Evolutionary conservation across 345 rosid species (phyloP), one percentile per base, ranked within the genome.

Genomic region (Trapa incisa): DNA sequence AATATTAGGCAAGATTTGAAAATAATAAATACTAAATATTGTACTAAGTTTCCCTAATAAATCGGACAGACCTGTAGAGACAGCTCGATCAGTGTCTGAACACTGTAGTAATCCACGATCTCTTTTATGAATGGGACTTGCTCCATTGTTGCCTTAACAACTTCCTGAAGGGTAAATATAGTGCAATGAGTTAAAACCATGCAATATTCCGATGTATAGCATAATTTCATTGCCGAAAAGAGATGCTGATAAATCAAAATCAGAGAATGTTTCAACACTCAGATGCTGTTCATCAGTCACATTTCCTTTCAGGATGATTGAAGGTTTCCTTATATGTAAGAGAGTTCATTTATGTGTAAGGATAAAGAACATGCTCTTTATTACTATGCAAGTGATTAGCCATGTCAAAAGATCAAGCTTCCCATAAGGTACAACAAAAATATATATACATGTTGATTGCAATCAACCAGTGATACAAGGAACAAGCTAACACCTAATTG

Each of bases 71-170:
- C 73, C 73, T 70, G 73, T 69, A 93, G 97, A 68, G 88, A 80
- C 82, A 10, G 92, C 91, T 64, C 87, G 91, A 61, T 86, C 77
- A 50, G 96, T 80, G 75, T n/a, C n/a, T n/a, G n/a, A n/a, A n/a
- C 97, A 75, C 92, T 78, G 80, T 89, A 88, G 78, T 84, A 74
- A 75, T 87, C 96, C 53, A 94, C 84, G 37, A 88, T 82, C 79
- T 85, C 79, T 85, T 94, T 85, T 63, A 87, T 47, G 65, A 81
- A 68, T 0, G 99, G 99, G 35, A 79, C 91, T 66, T 81, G 79
- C 35, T 78, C 78, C 92, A 87, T 88, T n/a, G 76, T 79, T 77
- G 89, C 88, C 72, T 80, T 75, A 52, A 94, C 42, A 5, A 76
- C 89, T 78, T 84, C 89, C 97, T 94, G 77, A 22, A 70, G 12